These are phyloP conservation scores for Arachis hypogaea DNA, from an alignment of 306 rosid genomes.

Conservation along the genomic window DNA sequence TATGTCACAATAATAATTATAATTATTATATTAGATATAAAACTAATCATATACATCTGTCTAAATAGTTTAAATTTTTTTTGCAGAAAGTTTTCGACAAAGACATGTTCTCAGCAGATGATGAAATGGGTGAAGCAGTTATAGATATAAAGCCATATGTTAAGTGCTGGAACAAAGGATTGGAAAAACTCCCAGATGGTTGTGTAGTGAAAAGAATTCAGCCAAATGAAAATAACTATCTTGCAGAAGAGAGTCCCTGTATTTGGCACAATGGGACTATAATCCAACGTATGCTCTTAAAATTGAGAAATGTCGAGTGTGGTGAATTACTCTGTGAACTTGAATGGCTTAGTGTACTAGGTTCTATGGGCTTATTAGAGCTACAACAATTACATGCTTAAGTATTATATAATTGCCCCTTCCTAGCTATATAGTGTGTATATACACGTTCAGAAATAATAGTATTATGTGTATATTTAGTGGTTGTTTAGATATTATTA, in stretches of 20 bases:
- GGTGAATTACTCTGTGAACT: conserved; percentile 69
- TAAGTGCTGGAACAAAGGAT: conserved; percentile 51
- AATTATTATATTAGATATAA: too few species aligned
- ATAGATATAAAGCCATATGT: conserved; percentile 75
- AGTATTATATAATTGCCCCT: too few species aligned
- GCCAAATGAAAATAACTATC: conserved; percentile 58
- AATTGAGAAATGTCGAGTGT: conserved; percentile 72
- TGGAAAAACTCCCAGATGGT: conserved; percentile 64
- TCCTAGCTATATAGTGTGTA: too few species aligned
- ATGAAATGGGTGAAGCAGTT: conserved; percentile 84
- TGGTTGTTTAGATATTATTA: too few species aligned
- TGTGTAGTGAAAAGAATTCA: conserved; percentile 60
- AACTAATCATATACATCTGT: too few species aligned
- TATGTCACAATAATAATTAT: too few species aligned
- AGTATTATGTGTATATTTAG: too few species aligned
- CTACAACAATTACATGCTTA: neutral
- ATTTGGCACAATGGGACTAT: conserved; percentile 63
- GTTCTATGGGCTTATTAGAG: conserved; percentile 47
- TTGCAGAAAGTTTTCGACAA: conserved; percentile 69
- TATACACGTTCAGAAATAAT: too few species aligned
- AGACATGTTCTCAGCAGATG: conserved; percentile 71
- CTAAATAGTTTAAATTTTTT: too few species aligned
- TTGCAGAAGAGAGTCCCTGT: conserved; percentile 71
- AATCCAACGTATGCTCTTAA: conserved; percentile 69
- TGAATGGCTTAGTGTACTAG: conserved; percentile 64